Percentiles rank a stretch among this genome's conserved stretches.
These are phyloP conservation scores for Stagonosporopsis cucurbitacearum DNA, from an alignment of 2,329 filamentous ascomycete genomes.

Conservation along the genomic window DNA sequence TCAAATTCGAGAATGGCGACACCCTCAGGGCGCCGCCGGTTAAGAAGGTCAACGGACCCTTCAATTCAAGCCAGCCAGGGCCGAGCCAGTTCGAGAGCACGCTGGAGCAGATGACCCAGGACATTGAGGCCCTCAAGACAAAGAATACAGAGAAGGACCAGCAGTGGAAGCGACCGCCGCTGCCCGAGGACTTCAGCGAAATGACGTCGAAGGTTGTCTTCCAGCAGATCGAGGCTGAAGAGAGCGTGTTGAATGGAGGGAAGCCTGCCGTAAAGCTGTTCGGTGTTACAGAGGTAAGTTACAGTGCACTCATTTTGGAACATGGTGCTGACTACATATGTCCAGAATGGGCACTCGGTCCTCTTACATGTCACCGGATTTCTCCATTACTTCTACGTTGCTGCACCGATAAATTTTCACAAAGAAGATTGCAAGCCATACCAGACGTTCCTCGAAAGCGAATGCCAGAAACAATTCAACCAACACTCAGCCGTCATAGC, in stretches of 20 bases:
- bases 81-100: constrained; percentile 97
- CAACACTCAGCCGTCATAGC: constrained; percentile 76
- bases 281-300: constrained; percentile 77
- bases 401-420: constrained; percentile 82
- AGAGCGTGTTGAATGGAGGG: constrained; percentile 80
- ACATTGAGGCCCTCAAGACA: constrained; percentile 83
- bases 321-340: constrained; percentile 17
- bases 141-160: constrained; percentile 93
- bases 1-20: constrained; percentile 73
- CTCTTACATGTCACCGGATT: constrained; percentile 95
- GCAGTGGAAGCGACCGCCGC: constrained; percentile 76
- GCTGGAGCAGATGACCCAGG: constrained; percentile 93
- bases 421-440: constrained; percentile 79
- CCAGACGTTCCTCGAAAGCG: constrained; percentile 79
- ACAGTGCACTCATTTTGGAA: too few species aligned
- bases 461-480: constrained; percentile 62
- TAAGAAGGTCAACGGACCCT: constrained; percentile 65
- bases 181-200: constrained; percentile 66
- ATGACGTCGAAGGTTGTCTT: constrained; percentile 77
- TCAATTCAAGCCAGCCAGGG: constrained; percentile 71
- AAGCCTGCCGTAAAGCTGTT: constrained; percentile 86
- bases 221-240: constrained; percentile 94
- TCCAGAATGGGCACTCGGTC: constrained; percentile 79
- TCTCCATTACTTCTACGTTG: constrained; percentile 93
- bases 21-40: constrained; percentile 68